Evolutionary conservation across 2,329 filamentous ascomycete species (phyloP), one percentile per base, ranked within the genome.

Genomic region (Talaromyces sp.): DNA sequence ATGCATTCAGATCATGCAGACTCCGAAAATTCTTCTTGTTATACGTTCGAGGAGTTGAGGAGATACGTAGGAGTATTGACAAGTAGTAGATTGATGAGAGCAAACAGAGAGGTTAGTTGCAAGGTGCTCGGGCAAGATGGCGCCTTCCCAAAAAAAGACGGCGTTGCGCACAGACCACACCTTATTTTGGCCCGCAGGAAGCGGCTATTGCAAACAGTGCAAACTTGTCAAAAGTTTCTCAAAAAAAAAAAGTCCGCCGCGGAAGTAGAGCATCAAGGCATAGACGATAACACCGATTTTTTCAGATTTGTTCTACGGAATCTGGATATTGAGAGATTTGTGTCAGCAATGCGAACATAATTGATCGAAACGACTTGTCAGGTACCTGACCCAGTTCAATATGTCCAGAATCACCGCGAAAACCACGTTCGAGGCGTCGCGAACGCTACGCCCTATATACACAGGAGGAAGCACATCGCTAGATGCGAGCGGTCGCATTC

Each of bases 381-480:
- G 62, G 27, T 22, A 59, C n/a, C 54, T 49, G 61, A 52, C 50
- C 56, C 37, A n/a, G 33, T 57, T 61, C 58, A 69, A 68, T 60
- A 80, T 80, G 70, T 85, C 85, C 73, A 84, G 85, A 76, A 78
- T 84, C 67, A 81, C 81, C 47, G 78, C 84, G 71, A 96, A 93
- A 83, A 97, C 93, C 65, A 97, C 94, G 3, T 99, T 97, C 77
- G 91, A 96, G 74, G 87, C 90, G 66, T 86, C 86, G 69, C 88
- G 90, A 73, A 91, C 92, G 57, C 90, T 99, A 64, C 91, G 93
- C 72, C 95, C 95, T 22, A 94, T 98, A 59, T 97, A 95, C 75
- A 97, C 94, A 1, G 95, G 95, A 63, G 95, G 95, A 50, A 90
- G 91, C 69, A 88, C 96, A 66, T 88, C 92, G 35, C 85, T 98